A percentile compares a stretch with the other conserved stretches of the same genome.
These are phyloP conservation scores for Corylus americana DNA, from an alignment of 306 rosid genomes.

Conservation along the genomic window DNA sequence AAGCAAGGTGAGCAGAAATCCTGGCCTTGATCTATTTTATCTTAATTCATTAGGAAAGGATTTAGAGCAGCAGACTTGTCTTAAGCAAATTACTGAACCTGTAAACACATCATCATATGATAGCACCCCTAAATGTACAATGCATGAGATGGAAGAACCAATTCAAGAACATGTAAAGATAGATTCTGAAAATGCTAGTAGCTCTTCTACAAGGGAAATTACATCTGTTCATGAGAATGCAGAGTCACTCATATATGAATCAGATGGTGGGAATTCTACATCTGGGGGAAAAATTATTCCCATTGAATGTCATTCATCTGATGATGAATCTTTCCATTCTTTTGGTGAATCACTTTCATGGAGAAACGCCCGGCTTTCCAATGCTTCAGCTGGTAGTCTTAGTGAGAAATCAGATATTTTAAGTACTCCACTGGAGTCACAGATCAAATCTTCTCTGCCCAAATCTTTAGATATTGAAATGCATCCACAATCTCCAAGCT, in stretches of 20 bases:
- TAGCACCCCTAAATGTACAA: constrained; percentile 13
- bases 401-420: constrained; percentile 40
- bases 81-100: constrained; percentile 34
- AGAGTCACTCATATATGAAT: constrained; percentile 46
- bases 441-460: constrained; percentile 11
- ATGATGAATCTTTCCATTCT: constrained; percentile 85
- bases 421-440: constrained; percentile 38
- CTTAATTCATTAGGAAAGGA: constrained; percentile 62
- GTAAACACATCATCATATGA: constrained; percentile 22
- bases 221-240: constrained; percentile 52
- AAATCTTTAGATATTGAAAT: constrained; percentile 19
- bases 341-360: constrained; percentile 67
- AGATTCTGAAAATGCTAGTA: constrained; percentile 44
- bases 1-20: constrained; percentile 62
- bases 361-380: constrained; percentile 57
- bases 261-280: constrained; percentile 37
- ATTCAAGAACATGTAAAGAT: constrained; percentile 21
- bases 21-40: constrained; percentile 71
- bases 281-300: constrained; percentile 37
- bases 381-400: constrained; percentile 60
- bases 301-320: constrained; percentile 51
- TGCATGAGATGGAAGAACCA: constrained; percentile 26
- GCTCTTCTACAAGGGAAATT: constrained; percentile 69
- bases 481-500: constrained; percentile 28
- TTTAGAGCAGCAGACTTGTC: constrained; percentile 60